A percentile compares a stretch with the other conserved stretches of the same genome.
Conservation (phyloP, 805 yeast species). For the Deakozyma indianensis region DNA sequence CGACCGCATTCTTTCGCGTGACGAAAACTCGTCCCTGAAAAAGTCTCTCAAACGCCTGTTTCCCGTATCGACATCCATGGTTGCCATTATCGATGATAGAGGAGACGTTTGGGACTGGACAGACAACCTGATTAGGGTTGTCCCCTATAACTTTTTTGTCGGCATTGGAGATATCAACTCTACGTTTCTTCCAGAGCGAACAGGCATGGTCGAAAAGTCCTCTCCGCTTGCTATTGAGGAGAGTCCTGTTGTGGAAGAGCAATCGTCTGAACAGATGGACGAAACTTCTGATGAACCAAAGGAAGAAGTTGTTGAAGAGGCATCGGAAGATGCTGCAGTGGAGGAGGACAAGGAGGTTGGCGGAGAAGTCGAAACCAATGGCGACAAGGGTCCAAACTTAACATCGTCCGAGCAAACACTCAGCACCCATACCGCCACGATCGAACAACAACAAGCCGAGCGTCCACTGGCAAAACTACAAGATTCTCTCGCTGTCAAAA, state of each 20-base stretch:
- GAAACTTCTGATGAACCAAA: conserved; percentile 10
- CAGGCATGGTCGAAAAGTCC: conserved; percentile 13
- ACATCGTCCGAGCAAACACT: neutral
- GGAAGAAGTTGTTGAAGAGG: conserved; percentile 3
- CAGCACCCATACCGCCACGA: conserved; percentile 23
- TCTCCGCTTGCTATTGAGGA: conserved; percentile 12
- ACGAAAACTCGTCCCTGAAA: conserved; percentile 85
- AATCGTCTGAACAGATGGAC: conserved; percentile 18
- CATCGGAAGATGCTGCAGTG: conserved; percentile 2
- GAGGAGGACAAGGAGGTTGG: conserved; percentile 5
- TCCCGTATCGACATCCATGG: conserved; percentile 95
- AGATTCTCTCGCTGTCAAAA: conserved; percentile 32
- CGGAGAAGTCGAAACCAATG: conserved; percentile 11
- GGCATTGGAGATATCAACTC: conserved; percentile 97
- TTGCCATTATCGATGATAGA: conserved; percentile 88
- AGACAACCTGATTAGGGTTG: conserved; percentile 75
- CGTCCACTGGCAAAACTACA: conserved; percentile 78
- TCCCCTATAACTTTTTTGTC: conserved; percentile 90
- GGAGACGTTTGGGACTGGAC: conserved; percentile 99
- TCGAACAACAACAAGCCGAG: conserved; percentile 69
- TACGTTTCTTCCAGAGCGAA: conserved; percentile 71
- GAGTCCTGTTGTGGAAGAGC: conserved; percentile 15
- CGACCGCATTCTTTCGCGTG: conserved; percentile 81
- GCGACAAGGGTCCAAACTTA: conserved; percentile 16
- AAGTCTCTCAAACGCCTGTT: conserved; percentile 78